Percentiles rank a stretch among this genome's conserved stretches.
Evolutionary conservation across 805 yeast species (phyloP).

Genomic region (Kodamaea kaohsiungensis): DNA sequence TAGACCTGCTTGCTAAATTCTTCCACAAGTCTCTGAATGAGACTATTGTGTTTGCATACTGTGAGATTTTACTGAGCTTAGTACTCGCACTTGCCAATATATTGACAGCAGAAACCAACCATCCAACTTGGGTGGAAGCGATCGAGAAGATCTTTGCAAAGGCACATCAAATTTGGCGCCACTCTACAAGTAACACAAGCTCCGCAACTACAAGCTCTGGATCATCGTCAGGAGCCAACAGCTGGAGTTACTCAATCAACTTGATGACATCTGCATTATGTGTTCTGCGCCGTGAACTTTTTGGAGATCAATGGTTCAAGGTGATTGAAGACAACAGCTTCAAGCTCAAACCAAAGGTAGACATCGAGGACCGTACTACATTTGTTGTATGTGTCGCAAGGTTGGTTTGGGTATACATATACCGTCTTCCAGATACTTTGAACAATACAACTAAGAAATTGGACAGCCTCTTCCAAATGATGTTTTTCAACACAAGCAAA

Average conservation of each 20-base stretch:
- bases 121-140: constrained; percentile 92
- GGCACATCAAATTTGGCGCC: constrained; percentile 46
- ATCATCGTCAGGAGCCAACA: constrained; percentile 13
- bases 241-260: constrained; percentile 71
- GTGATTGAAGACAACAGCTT: constrained; percentile 63
- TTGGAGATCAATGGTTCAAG: constrained; percentile 68
- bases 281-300: constrained; percentile 77
- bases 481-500: constrained; percentile 52
- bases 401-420: constrained; percentile 86
- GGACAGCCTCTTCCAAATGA: constrained; percentile 57
- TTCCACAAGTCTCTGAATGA: constrained; percentile 66
- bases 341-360: constrained; percentile 63
- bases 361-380: constrained; percentile 50
- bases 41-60: constrained; percentile 71
- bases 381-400: constrained; percentile 69
- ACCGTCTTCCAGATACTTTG: constrained; percentile 83
- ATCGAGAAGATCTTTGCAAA: constrained; percentile 59
- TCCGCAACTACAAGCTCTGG: not conserved
- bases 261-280: constrained; percentile 72
- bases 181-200: constrained; percentile 25
- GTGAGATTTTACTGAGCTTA: constrained; percentile 77
- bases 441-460: constrained; percentile 83
- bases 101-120: constrained; percentile 91
- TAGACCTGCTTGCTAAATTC: constrained; percentile 83
- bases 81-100: constrained; percentile 81